Evolutionary conservation across 1,284 basidiomycete species (phyloP).

Genomic region (Cutaneotrichosporon cyanovorans): DNA sequence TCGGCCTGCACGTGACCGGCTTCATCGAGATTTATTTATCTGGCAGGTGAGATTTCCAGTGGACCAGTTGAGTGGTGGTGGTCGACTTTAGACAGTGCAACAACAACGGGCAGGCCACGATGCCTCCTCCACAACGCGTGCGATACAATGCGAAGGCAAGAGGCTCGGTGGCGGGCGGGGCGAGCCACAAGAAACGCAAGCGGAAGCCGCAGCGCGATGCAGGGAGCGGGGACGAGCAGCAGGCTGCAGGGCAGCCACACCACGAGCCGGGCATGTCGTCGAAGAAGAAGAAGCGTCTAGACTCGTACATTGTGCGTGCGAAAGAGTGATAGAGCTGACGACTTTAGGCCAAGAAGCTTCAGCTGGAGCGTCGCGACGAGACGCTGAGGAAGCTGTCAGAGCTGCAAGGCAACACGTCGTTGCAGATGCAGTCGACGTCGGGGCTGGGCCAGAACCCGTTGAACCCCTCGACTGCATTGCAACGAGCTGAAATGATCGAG

Average conservation of each 20-base stretch:
- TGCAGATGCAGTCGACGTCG: conserved; percentile 29
- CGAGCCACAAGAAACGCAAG: conserved; percentile 41
- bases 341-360: conserved; percentile 41
- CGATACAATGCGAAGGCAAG: conserved; percentile 44
- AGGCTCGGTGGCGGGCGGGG: conserved; percentile 38
- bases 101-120: conserved; percentile 10
- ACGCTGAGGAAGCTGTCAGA: conserved; percentile 37
- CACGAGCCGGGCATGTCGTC: conserved; percentile 36
- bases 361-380: conserved; percentile 37
- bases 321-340: neutral
- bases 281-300: conserved; percentile 46
- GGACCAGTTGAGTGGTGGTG: no score
- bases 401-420: conserved; percentile 25
- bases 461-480: conserved; percentile 37
- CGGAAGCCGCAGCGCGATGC: conserved; percentile 35
- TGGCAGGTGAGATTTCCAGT: conserved; percentile 9
- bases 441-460: conserved; percentile 40
- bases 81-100: no score
- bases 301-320: conserved; percentile 49
- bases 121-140: conserved; percentile 37
- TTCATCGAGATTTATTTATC: no score
- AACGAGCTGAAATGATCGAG: conserved; percentile 71
- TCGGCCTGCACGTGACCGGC: no score
- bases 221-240: conserved; percentile 29
- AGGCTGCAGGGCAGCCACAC: conserved; percentile 35